phyloP scores from a whole-genome alignment of 306 rosid species.

The Heteromeles arbutifolia region DNA sequence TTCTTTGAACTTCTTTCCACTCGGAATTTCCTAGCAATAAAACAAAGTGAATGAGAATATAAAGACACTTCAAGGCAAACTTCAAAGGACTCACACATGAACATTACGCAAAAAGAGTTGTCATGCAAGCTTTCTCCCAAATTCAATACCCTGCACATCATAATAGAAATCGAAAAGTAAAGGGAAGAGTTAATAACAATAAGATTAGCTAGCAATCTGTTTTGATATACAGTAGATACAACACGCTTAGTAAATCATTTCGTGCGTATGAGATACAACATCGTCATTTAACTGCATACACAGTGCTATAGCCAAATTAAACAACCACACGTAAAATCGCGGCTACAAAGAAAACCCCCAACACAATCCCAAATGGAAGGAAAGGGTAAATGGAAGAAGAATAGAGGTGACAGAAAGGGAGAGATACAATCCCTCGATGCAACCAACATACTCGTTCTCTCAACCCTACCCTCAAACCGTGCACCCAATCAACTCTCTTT shows the following conservation, averaged over 20 bases:
- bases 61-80: slow-evolving; percentile 9
- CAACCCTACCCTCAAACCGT: too few relatives aligned
- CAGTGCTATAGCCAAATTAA: slow-evolving; percentile 75
- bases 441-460: too few relatives aligned
- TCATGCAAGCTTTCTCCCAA: slow-evolving; percentile 79
- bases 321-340: too few relatives aligned
- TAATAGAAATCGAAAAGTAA: slow-evolving; percentile 19
- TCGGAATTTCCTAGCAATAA: neutral
- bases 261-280: slow-evolving; percentile 12
- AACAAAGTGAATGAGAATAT: neutral
- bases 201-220: neutral
- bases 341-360: too few relatives aligned
- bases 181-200: slow-evolving; percentile 3
- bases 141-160: slow-evolving; percentile 57
- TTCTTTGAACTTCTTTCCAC: neutral
- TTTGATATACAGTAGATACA: neutral
- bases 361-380: too few relatives aligned
- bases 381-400: too few relatives aligned
- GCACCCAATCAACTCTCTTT: too few relatives aligned
- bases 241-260: neutral
- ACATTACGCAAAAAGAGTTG: slow-evolving; percentile 62
- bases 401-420: too few relatives aligned
- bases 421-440: too few relatives aligned
- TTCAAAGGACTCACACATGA: slow-evolving; percentile 58
- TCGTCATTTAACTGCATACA: slow-evolving; percentile 70